Evolutionary conservation across 306 rosid genomes (phyloP), one percentile per base, ranked within the genome.

Genomic region (Benincasa hispida): DNA sequence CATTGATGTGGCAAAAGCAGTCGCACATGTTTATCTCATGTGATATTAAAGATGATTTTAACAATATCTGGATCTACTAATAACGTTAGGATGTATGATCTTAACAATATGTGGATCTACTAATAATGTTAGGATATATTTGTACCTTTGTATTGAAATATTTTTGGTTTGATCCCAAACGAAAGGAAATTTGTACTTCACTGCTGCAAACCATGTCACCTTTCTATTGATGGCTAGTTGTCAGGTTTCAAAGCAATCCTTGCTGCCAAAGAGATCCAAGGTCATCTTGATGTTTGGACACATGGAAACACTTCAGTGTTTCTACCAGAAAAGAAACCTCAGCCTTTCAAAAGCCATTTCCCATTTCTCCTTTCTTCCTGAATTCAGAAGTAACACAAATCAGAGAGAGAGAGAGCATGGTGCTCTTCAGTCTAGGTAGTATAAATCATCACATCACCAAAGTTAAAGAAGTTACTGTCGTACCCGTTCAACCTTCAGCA

Each of bases 401-500:
- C 24, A 80, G 15, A 45, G 53, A 48, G 24, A 55, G 14, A 45
- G 19, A 70, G 50, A 45, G 48, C 9, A 21, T 48, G 37, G 75
- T 69, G 54, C 13, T 11, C 51, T 65, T 66, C 51, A 14, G 37
- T 22, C 18, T 76, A 37, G 25, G 24, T 32, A 75, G 50, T 35
- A 28, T 35, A 55, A 34, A 56, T 18, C 62, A 28, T 67, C 6
- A 34, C 7, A 22, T 65, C 15, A 58, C 17, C 11, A 25, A 63
- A 72, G 27, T 66, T 61, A 48, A 65, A 83, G 76, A 58, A 77
- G 74, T 34, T 27, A 4, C 77, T 22, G 32, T 39, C 80, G 48
- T 88, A 91, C 97, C 56, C 82, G 85, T 81, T 88, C 96, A 34
- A 87, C 90, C 75, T 85, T 90, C 82, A 93, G 87, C 85, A 91